These are phyloP conservation scores for Triangularia setosa DNA, from an alignment of 2,329 filamentous ascomycete species.

Conservation along the genomic window DNA sequence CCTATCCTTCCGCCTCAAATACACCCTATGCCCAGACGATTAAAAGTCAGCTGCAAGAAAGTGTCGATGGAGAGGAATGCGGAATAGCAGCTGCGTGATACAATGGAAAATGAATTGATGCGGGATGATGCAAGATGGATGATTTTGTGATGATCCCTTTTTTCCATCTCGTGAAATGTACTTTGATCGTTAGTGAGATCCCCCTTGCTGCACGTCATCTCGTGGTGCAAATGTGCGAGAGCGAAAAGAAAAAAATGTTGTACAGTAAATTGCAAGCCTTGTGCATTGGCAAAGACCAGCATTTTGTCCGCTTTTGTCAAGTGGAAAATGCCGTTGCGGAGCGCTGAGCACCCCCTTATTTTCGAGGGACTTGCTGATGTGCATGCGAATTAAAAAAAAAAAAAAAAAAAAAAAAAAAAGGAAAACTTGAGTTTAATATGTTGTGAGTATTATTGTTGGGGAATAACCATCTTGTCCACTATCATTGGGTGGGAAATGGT, in stretches of 20 bases:
- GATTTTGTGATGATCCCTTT: background rate
- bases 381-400: background rate
- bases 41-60: background rate
- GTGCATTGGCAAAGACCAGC: background rate
- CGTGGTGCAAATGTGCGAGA: background rate
- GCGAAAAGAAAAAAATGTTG: background rate
- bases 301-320: background rate
- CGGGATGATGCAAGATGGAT: background rate
- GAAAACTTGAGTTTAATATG: background rate
- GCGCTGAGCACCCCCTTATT: background rate
- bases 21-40: background rate
- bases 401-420: background rate
- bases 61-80: background rate
- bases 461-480: background rate
- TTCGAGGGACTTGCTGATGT: background rate
- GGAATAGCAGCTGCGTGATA: background rate
- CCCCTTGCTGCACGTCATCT: background rate
- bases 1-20: background rate
- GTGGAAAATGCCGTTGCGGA: background rate
- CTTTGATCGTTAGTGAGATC: background rate
- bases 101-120: background rate
- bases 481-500: background rate
- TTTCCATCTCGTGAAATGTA: background rate
- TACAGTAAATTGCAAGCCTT: background rate
- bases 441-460: background rate